These are phyloP conservation scores for Phalaenopsis hybrid DNA, from an alignment of 116 monocot species.

Conservation along the genomic window DNA sequence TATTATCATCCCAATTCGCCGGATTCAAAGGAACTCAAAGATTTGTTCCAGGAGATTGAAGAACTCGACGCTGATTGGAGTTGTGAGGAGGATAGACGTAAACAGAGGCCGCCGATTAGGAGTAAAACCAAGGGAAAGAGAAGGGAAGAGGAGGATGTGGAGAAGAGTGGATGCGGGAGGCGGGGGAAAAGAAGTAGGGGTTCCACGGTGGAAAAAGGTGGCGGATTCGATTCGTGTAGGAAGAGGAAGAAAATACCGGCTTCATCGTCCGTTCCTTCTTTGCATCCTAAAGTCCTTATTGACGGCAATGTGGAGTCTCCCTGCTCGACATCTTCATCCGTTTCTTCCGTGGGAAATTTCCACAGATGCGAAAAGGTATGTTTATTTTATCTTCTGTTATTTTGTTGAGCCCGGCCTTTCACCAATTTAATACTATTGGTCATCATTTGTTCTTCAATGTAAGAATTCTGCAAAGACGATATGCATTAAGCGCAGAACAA, in stretches of 20 bases:
- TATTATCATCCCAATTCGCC: background rate
- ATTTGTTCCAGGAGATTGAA: background rate
- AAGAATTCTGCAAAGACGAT: background rate
- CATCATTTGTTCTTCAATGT: background rate
- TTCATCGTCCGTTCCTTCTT: background rate
- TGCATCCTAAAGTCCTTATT: background rate
- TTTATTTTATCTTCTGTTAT: background rate
- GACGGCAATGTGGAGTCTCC: background rate
- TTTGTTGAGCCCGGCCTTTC: background rate
- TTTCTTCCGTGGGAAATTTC: background rate
- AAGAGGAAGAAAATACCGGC: background rate
- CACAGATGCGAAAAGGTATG: background rate
- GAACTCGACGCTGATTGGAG: conserved; percentile 1
- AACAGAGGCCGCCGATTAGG: background rate
- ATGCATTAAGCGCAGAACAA: background rate
- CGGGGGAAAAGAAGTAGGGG: background rate
- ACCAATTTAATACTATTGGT: background rate
- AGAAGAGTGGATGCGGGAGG: background rate
- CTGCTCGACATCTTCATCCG: background rate
- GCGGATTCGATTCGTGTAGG: background rate
- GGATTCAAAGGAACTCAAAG: background rate
- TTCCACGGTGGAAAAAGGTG: background rate
- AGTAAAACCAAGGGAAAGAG: background rate
- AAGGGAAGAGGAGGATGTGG: background rate
- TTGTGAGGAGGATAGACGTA: background rate